phyloP scores from a whole-genome alignment of 306 rosid species.

The Senna tora region DNA sequence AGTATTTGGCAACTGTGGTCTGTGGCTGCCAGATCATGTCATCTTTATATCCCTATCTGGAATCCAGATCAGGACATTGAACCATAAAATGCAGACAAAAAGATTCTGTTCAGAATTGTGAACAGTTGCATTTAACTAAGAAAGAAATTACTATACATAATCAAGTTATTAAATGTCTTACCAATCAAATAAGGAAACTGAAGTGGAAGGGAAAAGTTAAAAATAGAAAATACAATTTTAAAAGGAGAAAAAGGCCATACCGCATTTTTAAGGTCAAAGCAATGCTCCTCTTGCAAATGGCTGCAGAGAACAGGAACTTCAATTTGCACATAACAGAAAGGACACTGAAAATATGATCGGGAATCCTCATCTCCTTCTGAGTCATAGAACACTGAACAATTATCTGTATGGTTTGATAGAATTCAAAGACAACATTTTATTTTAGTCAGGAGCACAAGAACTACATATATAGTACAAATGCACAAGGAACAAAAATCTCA shows the following conservation, averaged over 20 bases:
- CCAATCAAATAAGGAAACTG: slow-evolving; percentile 18
- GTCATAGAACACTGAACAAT: slow-evolving; percentile 35
- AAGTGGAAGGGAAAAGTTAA: not conserved
- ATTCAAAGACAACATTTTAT: slow-evolving; percentile 18
- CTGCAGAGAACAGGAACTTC: slow-evolving; percentile 48
- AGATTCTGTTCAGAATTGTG: slow-evolving; percentile 10
- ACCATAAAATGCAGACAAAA: slow-evolving; percentile 10
- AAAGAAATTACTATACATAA: slow-evolving; percentile 2
- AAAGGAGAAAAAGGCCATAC: slow-evolving; percentile 48
- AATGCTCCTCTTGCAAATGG: slow-evolving; percentile 63
- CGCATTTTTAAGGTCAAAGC: slow-evolving; percentile 58
- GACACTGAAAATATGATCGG: slow-evolving; percentile 57
- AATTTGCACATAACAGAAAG: slow-evolving; percentile 70
- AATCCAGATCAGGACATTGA: slow-evolving; percentile 31
- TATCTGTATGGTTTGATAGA: slow-evolving; percentile 43
- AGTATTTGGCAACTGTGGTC: slow-evolving; percentile 3
- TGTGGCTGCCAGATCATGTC: slow-evolving; percentile 7
- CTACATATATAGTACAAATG: slow-evolving; percentile 9
- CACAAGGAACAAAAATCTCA: slow-evolving; percentile 31
- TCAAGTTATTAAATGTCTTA: slow-evolving; percentile 1
- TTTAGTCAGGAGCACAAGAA: slow-evolving; percentile 19
- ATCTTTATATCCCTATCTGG: not conserved
- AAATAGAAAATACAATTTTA: not conserved
- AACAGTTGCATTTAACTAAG: slow-evolving; percentile 12
- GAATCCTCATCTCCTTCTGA: slow-evolving; percentile 69